A percentile compares a stretch with the other conserved stretches of the same genome.
Conservation (phyloP, 345 rosid genomes). For the Heritiera fomes region DNA sequence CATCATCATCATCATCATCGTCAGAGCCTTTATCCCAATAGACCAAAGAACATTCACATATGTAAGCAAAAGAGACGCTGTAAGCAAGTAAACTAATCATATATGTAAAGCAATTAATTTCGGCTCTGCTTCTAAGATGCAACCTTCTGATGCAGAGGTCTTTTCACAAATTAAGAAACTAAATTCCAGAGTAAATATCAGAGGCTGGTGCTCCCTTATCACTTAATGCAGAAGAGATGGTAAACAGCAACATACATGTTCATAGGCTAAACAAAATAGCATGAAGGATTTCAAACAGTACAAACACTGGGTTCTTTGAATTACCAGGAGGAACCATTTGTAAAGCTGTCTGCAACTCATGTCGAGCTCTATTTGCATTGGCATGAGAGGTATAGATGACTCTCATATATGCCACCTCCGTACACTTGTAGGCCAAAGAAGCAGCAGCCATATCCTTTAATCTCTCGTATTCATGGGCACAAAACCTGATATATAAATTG, state of each 20-base stretch:
- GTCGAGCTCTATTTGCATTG: slow-evolving; percentile 62
- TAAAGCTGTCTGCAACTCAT: slow-evolving; percentile 67
- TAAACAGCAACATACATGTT: not conserved
- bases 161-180: not conserved
- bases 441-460: slow-evolving; percentile 88
- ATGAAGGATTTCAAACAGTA: not conserved
- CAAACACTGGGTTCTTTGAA: not conserved
- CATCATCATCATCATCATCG: too few species aligned
- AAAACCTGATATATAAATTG: slow-evolving; percentile 51
- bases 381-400: slow-evolving; percentile 68
- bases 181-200: slow-evolving; percentile 7
- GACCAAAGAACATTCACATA: not conserved
- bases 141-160: not conserved
- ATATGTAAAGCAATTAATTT: not conserved
- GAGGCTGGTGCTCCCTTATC: not conserved
- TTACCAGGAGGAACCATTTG: slow-evolving; percentile 86
- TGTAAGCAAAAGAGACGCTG: not conserved
- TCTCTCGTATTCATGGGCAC: slow-evolving; percentile 95
- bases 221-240: not conserved
- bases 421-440: slow-evolving; percentile 95
- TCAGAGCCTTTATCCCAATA: too few species aligned
- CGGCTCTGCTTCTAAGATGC: not conserved
- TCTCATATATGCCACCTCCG: slow-evolving; percentile 94
- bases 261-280: not conserved
- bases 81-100: not conserved